phyloP scores from a whole-genome alignment of 495 filamentous ascomycete genomes.

The Choiromyces venosus region DNA sequence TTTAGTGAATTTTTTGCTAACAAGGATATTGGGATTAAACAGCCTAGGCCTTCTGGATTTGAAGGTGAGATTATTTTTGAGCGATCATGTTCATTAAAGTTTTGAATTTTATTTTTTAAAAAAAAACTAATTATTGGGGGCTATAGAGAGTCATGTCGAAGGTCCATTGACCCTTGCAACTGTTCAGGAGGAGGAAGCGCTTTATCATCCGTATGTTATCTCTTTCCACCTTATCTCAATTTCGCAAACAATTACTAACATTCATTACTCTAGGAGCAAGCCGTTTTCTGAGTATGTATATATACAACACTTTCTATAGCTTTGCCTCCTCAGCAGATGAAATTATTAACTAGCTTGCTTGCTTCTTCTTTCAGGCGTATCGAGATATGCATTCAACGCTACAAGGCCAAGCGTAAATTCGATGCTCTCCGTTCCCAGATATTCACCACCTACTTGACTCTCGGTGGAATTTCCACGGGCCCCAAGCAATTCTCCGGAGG shows the following conservation, averaged over 20 bases:
- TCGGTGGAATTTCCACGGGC: constrained; percentile 71
- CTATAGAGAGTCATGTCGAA: constrained; percentile 66
- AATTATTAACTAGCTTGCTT: constrained; percentile 1
- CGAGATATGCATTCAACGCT: constrained; percentile 79
- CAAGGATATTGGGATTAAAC: constrained; percentile 5
- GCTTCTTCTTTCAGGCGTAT: constrained; percentile 56
- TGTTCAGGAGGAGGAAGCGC: constrained; percentile 53
- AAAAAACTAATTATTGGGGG: constrained; percentile 3
- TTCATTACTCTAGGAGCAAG: constrained; percentile 8
- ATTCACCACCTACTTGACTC: constrained; percentile 72
- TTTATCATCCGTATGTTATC: constrained; percentile 52
- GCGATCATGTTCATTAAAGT: background rate
- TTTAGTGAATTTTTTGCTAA: background rate
- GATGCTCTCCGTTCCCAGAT: constrained; percentile 55
- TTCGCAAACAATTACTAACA: background rate
- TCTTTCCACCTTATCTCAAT: too few species aligned
- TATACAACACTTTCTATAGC: background rate
- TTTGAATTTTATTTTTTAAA: background rate
- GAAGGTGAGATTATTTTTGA: constrained; percentile 45
- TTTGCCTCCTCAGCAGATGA: background rate
- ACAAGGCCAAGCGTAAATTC: constrained; percentile 66
- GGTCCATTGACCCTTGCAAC: constrained; percentile 67
- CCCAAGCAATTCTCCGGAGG: constrained; percentile 64
- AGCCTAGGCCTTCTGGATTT: constrained; percentile 59
- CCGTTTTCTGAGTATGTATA: constrained; percentile 45